Percentiles rank a stretch among this genome's conserved stretches.
phyloP scores from a whole-genome alignment of 805 yeast genomes.

The Kazachstania kunashirensis region DNA sequence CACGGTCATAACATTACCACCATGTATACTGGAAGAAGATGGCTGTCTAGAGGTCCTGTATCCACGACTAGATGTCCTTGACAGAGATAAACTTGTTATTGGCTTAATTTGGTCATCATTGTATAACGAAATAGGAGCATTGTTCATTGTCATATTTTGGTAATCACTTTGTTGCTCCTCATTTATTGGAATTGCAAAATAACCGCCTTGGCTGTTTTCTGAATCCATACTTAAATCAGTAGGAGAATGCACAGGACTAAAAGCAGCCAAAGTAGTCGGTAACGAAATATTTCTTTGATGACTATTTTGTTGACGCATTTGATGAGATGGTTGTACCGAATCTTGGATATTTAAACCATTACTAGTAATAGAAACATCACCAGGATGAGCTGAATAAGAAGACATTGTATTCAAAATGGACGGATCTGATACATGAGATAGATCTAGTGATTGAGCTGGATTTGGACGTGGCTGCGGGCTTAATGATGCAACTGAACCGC shows the following conservation, averaged over 20 bases:
- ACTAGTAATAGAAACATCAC: conserved; percentile 15
- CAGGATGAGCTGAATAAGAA: conserved; percentile 2
- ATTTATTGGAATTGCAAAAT: conserved; percentile 28
- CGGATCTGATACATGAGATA: conserved; percentile 4
- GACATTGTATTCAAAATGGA: conserved; percentile 4
- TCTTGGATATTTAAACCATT: conserved; percentile 12
- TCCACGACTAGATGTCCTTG: conserved; percentile 15
- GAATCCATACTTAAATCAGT: conserved; percentile 15
- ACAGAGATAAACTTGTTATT: conserved; percentile 6
- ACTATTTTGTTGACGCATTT: conserved; percentile 1
- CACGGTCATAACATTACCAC: background rate
- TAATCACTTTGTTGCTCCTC: conserved; percentile 5
- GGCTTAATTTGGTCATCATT: conserved; percentile 9
- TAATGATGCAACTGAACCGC: conserved; percentile 4
- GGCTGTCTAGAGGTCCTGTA: conserved; percentile 1
- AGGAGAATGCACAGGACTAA: conserved; percentile 16
- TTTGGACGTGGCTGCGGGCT: conserved; percentile 5
- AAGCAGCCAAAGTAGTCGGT: conserved; percentile 10
- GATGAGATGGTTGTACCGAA: background rate
- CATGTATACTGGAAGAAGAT: conserved; percentile 2
- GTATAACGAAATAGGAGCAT: conserved; percentile 12
- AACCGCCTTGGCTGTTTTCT: conserved; percentile 27
- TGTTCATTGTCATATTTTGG: background rate
- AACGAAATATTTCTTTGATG: conserved; percentile 19
- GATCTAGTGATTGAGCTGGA: conserved; percentile 7